Base-by-base conservation (phyloP, 495 filamentous ascomycete species). In the Haplographium delicatum region DNA sequence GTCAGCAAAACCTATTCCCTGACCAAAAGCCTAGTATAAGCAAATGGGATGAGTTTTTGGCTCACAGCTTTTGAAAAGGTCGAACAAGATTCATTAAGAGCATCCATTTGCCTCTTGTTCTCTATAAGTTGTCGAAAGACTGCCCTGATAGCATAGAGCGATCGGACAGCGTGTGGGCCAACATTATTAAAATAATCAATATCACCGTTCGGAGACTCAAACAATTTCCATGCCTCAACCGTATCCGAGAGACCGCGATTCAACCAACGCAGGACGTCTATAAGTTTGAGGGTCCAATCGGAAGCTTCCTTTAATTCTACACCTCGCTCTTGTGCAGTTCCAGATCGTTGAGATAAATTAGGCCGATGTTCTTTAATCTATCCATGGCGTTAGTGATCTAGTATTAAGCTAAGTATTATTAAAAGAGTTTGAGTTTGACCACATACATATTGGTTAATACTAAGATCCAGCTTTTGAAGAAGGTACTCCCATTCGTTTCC, bases 381-480 rank as follows among this genome's bases (percentile, higher is more conserved):
- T 20, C 15, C 15, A 35, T 10, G 1, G n/a, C 7, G 19, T 47
- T 28, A 47, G 44, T 18, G 35, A 35, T 35, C n/a, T 22, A n/a
- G 33, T 23, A 43, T 26, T 10, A 43, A 22, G 5, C 6, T 9
- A 43, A 15, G 15, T 16, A 15, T 33, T 2, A 33, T 19, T 41
- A 1, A 15, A 15, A 15, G 16, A 13, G 1, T 9, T 35, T 13
- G 1, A 13, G 20, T 4, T 23, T 22, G 23, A 35, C 6, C 26
- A 13, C 44, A 23, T 47, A 47, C 44, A 34, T 47, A 47, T 47
- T 34, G 44, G 20, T 35, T 20, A 20, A 47, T 19, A 6, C 25
- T 20, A 35, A 15, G 20, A 8, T 47, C 26, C 28, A 47, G 24
- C 23, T 47, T 47, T 9, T 35, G 16, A 11, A 47, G 13, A 16